Evolutionary conservation across 306 rosid species (phyloP).

Genomic region (Rosa persica): DNA sequence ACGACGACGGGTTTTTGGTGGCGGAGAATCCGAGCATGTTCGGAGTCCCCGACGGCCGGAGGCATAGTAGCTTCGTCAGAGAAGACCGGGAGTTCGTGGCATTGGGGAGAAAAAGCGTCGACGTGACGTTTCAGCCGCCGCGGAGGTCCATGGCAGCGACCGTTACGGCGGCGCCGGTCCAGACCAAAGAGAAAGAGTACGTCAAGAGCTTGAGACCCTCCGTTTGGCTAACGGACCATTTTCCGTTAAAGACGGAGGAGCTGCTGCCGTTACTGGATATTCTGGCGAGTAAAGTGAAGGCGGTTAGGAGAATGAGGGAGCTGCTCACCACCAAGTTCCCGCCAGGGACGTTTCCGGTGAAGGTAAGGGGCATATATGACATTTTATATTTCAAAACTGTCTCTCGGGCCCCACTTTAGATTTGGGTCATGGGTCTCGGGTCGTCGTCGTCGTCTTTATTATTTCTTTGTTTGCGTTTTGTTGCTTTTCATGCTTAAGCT

Average conservation of each 20-base stretch:
- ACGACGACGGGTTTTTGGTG: conserved; percentile 87
- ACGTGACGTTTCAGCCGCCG: conserved; percentile 49
- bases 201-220: conserved; percentile 76
- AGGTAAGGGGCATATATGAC: conserved; percentile 50
- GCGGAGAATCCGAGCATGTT: conserved; percentile 80
- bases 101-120: conserved; percentile 77
- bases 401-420: background rate
- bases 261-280: conserved; percentile 83
- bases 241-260: conserved; percentile 95
- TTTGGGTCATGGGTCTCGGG: conserved; percentile 12
- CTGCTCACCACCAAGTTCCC: conserved; percentile 94
- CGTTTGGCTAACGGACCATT: conserved; percentile 93
- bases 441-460: conserved; percentile 11
- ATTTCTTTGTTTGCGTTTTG: conserved; percentile 21
- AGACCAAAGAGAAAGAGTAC: conserved; percentile 82
- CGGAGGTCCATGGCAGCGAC: conserved; percentile 19
- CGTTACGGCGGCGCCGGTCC: conserved; percentile 32
- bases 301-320: conserved; percentile 90
- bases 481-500: conserved; percentile 38
- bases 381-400: background rate
- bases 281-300: conserved; percentile 88
- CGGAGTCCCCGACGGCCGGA: conserved; percentile 56
- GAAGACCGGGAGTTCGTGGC: conserved; percentile 83
- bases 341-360: conserved; percentile 90
- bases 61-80: conserved; percentile 81